Percentiles rank a stretch among this genome's conserved stretches.
phyloP scores from a whole-genome alignment of 2,329 filamentous ascomycete genomes.

The Cercospora sp. region DNA sequence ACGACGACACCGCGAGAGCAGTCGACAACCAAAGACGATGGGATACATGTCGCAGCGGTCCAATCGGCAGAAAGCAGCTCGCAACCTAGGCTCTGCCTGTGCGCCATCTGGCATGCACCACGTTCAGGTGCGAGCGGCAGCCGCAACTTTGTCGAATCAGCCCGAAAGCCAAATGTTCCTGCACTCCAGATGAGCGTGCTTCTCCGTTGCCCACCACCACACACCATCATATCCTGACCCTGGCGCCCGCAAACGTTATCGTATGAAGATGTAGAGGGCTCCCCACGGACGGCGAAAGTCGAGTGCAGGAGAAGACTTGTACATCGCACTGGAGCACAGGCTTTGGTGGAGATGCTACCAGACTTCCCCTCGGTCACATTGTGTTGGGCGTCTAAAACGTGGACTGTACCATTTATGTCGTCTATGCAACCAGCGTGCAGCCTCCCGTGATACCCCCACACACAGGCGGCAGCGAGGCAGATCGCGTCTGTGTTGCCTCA shows the following conservation, averaged over 20 bases:
- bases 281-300: background rate
- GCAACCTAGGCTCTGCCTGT: conserved; percentile 3
- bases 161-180: conserved; percentile 10
- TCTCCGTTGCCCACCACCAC: background rate
- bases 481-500: conserved; percentile 16
- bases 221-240: background rate
- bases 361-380: background rate
- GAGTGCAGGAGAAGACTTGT: background rate
- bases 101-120: conserved; percentile 11
- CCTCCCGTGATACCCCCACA: background rate
- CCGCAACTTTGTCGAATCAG: conserved; percentile 12
- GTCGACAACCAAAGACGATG: background rate
- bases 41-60: background rate
- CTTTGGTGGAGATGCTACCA: background rate
- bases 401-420: background rate
- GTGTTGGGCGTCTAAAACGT: background rate
- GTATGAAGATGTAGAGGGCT: background rate
- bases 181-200: background rate
- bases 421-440: background rate
- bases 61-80: conserved; percentile 11
- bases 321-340: background rate
- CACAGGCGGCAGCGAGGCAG: conserved; percentile 2
- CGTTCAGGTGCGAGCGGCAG: conserved; percentile 10
- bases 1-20: background rate
- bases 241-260: background rate